phyloP scores from a whole-genome alignment of 768 basidiomycete species.

The Mycena epipterygia region DNA sequence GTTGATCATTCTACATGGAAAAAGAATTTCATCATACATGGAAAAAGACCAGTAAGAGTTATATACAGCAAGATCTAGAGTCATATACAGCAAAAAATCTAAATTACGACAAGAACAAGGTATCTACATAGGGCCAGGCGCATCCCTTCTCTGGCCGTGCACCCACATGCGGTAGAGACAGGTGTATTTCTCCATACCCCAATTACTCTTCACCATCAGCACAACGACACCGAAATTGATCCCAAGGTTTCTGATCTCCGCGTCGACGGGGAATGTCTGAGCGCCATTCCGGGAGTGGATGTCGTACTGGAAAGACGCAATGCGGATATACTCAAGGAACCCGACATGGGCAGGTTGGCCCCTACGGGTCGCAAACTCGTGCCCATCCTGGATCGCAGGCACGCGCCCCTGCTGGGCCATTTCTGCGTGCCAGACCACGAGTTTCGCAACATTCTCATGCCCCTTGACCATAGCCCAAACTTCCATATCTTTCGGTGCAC shows the following conservation, averaged over 20 bases:
- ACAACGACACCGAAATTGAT: slow-evolving; percentile 91
- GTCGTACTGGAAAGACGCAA: slow-evolving; percentile 79
- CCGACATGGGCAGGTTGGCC: no score
- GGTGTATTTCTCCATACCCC: slow-evolving; percentile 87
- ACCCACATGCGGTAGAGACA: slow-evolving; percentile 92
- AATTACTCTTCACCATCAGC: slow-evolving; percentile 86
- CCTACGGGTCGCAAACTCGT: no score
- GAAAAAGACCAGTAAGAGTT: no score
- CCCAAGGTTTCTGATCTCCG: slow-evolving; percentile 75
- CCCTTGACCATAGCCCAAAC: slow-evolving; percentile 94
- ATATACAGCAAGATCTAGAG: no score
- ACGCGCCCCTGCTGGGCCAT: slow-evolving; percentile 51
- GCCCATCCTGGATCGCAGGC: slow-evolving; percentile 62
- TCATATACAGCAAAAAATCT: no score
- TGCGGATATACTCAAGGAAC: slow-evolving; percentile 66
- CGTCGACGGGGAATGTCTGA: slow-evolving; percentile 84
- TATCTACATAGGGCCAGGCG: no score
- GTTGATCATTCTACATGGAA: no score
- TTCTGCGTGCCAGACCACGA: slow-evolving; percentile 67
- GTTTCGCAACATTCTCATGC: slow-evolving; percentile 73
- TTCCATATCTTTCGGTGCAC: slow-evolving; percentile 89
- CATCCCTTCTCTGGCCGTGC: slow-evolving; percentile 72
- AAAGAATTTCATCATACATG: no score
- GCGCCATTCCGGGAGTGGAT: slow-evolving; percentile 70
- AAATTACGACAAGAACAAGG: no score